Evolutionary conservation across 2,329 filamentous ascomycete species (phyloP), one percentile per base, ranked within the genome.

Genomic region (Sordariomycetes sp.): DNA sequence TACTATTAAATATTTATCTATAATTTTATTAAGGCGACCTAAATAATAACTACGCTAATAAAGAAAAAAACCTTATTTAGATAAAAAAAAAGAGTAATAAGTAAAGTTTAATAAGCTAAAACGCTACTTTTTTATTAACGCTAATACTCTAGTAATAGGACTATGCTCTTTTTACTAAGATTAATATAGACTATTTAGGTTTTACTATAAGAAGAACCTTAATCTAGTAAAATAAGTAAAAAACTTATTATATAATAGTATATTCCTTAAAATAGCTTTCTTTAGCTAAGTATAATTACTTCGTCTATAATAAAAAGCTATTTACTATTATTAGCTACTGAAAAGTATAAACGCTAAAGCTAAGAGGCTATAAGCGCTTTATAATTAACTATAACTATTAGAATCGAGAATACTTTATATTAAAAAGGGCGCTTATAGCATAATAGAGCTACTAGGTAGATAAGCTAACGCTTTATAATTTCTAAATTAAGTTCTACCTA

Each of bases 1-100:
- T 54, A 54, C 36, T 54, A 54, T 6, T 39, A 54, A 22, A 39
- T 54, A 42, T 54, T 54, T 54, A 54, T 42, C 20, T 24, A 42
- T 22, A 25, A 54, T 12, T 54, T 54, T 42, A 24, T 13, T 6
- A 15, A 20, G 22, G 24, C 42, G 22, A 54, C 20, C 3, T 10
- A 13, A 2, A 7, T 25, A n/a, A n/a, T 54, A 39, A 54, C 7
- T 5, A 17, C 20, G 17, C 32, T 54, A 42, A 54, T 22, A 2
- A 42, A 42, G n/a, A 39, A 54, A 42, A 12, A 20, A 22, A 20
- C 36, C 2, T 4, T 24, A 10, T 54, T 54, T 24, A n/a, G 20
- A 39, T n/a, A 42, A 39, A 32, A 17, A 10, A 15, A 6, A 2
- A 42, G 15, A 13, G 15, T 39, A 36, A 54, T 24, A 54, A 39